Evolutionary conservation across 306 rosid species (phyloP).

Genomic region (Medicago arabica): DNA sequence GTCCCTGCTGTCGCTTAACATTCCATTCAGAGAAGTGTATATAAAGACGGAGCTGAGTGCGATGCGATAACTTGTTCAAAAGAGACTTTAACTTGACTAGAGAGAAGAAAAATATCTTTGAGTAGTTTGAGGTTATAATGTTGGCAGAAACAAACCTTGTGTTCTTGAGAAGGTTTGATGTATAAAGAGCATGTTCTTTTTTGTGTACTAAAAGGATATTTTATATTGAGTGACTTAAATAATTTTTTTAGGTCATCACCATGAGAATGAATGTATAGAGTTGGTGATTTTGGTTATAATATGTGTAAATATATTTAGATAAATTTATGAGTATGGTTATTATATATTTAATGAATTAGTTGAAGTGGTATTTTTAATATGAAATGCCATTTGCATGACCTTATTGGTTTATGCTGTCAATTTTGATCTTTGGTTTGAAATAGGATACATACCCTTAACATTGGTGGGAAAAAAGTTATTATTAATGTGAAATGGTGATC

Average conservation of each 20-base stretch:
- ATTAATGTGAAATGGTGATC: no score
- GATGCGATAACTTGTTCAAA: slow-evolving; percentile 54
- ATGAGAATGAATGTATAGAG: slow-evolving; percentile 49
- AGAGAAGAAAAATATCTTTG: slow-evolving; percentile 52
- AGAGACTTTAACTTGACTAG: slow-evolving; percentile 54
- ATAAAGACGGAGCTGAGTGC: slow-evolving; percentile 67
- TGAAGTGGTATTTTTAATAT: background rate
- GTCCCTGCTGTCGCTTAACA: slow-evolving; percentile 73
- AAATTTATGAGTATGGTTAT: slow-evolving; percentile 30
- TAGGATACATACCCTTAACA: background rate
- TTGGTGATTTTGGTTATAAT: slow-evolving; percentile 48
- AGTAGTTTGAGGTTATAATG: slow-evolving; percentile 48
- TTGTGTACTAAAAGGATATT: slow-evolving; percentile 51
- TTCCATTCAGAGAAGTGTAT: slow-evolving; percentile 63
- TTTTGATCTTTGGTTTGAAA: background rate
- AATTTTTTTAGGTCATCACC: slow-evolving; percentile 55
- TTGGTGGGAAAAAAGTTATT: no score
- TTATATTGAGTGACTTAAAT: slow-evolving; percentile 44
- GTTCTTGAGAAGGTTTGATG: slow-evolving; percentile 59
- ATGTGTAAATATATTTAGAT: slow-evolving; percentile 57
- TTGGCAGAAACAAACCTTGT: slow-evolving; percentile 54
- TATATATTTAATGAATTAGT: slow-evolving; percentile 32
- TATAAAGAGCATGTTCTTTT: slow-evolving; percentile 46
- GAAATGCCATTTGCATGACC: background rate
- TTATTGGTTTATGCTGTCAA: background rate